These are phyloP conservation scores for Daldinia bambusicola DNA, from an alignment of 495 filamentous ascomycete genomes.

Conservation along the genomic window DNA sequence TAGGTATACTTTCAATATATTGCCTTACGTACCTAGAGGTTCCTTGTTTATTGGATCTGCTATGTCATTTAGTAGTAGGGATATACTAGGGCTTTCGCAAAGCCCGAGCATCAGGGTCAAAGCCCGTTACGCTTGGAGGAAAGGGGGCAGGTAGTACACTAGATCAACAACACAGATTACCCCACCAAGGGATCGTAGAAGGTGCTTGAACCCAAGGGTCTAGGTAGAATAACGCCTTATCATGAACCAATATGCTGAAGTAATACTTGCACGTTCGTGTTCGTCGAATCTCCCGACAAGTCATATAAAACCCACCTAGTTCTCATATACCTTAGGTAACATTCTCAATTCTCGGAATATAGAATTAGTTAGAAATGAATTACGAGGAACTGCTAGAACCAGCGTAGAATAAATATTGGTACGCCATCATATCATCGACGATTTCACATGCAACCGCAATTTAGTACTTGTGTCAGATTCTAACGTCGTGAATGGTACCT, in stretches of 20 bases:
- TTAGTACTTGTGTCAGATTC: not conserved
- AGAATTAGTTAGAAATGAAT: not conserved
- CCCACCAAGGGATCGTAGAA: not conserved
- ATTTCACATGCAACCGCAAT: not conserved
- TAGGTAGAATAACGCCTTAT: not conserved
- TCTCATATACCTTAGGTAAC: not conserved
- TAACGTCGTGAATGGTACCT: constrained; percentile 9
- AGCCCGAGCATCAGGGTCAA: not conserved
- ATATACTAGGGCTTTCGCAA: not conserved
- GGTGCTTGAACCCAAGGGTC: not conserved
- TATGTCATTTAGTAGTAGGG: not conserved
- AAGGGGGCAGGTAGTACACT: not conserved
- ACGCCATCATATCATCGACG: constrained; percentile 16
- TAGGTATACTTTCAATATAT: not conserved
- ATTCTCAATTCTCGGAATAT: not conserved
- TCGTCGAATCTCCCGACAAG: not conserved
- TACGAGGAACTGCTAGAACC: constrained; percentile 1
- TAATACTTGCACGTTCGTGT: not conserved
- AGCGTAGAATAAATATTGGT: not conserved
- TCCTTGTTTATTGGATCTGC: not conserved
- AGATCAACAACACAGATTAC: not conserved
- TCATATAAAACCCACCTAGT: not conserved
- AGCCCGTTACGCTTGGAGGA: not conserved
- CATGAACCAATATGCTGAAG: not conserved
- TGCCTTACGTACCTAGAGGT: too few relatives aligned